Evolutionary conservation across 176 grass and related monocot species (phyloP).

Genomic region (Rhynchospora breviuscula): DNA sequence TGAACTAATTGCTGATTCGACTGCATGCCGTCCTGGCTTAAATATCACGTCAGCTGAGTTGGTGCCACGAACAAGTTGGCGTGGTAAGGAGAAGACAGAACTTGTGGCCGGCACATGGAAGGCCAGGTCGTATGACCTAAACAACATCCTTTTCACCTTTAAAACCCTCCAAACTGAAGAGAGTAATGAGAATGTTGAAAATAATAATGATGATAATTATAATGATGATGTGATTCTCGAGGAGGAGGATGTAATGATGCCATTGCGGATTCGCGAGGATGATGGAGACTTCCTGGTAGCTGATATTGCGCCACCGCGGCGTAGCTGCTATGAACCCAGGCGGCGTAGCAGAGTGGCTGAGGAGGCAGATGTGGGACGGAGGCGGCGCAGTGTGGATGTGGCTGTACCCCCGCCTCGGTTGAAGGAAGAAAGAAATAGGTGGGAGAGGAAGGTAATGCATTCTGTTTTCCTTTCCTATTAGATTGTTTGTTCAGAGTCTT

Average conservation of each 20-base stretch:
- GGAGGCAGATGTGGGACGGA: constrained; percentile 40
- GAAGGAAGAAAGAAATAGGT: constrained; percentile 26
- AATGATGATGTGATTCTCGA: constrained; percentile 50
- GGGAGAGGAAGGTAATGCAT: constrained; percentile 26
- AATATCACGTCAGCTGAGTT: constrained; percentile 74
- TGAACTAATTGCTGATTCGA: constrained; percentile 53
- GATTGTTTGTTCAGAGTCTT: neutral
- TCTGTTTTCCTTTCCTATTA: neutral
- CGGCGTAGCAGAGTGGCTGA: constrained; percentile 36
- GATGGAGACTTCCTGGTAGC: constrained; percentile 91
- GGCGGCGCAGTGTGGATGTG: constrained; percentile 80
- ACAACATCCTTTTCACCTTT: constrained; percentile 93
- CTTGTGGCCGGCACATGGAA: constrained; percentile 79
- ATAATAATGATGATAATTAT: constrained; percentile 23
- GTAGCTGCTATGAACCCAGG: constrained; percentile 75
- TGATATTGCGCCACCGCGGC: constrained; percentile 59
- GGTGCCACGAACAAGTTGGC: constrained; percentile 75
- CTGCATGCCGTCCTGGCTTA: constrained; percentile 73
- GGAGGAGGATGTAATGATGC: constrained; percentile 59
- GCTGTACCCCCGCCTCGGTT: neutral
- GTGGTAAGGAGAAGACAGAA: constrained; percentile 90
- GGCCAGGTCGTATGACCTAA: constrained; percentile 71
- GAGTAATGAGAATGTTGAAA: constrained; percentile 12
- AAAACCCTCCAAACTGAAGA: constrained; percentile 67
- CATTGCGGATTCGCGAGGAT: constrained; percentile 78